These are phyloP conservation scores for Podochytrium sp. DNA, from an alignment of 192 early-diverging fungal species.

Conservation along the genomic window DNA sequence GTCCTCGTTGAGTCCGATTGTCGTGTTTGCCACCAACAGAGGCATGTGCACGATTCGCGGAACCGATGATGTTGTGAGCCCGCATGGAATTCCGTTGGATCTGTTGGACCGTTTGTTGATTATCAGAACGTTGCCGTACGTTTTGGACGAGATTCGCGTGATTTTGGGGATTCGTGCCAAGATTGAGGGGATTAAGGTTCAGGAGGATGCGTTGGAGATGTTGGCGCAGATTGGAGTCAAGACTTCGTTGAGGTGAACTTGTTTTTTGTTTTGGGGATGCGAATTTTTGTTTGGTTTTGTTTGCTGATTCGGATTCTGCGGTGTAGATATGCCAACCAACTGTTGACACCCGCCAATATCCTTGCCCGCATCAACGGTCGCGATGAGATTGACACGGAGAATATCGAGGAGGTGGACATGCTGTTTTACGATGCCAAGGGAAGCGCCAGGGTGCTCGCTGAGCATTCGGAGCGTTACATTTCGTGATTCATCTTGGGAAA, in stretches of 20 bases:
- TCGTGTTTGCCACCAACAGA: constrained; percentile 97
- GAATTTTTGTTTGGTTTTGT: background rate
- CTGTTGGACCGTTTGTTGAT: constrained; percentile 93
- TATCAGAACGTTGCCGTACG: constrained; percentile 90
- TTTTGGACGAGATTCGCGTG: constrained; percentile 79
- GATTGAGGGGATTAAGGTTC: constrained; percentile 93
- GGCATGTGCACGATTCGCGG: constrained; percentile 84
- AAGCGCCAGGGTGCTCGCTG: constrained; percentile 74
- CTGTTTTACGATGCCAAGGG: constrained; percentile 90
- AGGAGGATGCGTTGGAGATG: constrained; percentile 81
- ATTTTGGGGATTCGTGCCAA: constrained; percentile 91
- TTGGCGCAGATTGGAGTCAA: constrained; percentile 90
- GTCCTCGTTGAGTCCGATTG: constrained; percentile 93
- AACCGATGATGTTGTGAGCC: constrained; percentile 51
- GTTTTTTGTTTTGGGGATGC: background rate
- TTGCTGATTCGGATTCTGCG: background rate
- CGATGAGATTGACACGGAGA: constrained; percentile 77
- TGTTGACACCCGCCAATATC: constrained; percentile 89
- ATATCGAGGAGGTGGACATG: constrained; percentile 83
- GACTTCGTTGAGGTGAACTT: constrained; percentile 89
- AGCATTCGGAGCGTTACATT: constrained; percentile 48
- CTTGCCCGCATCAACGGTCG: constrained; percentile 86
- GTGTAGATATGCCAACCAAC: constrained; percentile 87
- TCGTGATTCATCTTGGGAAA: too few relatives aligned
- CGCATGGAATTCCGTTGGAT: constrained; percentile 96